A percentile compares a stretch with the other conserved stretches of the same genome.
Evolutionary conservation across 805 yeast species (phyloP).

Genomic region (Metschnikowia reukaufii): DNA sequence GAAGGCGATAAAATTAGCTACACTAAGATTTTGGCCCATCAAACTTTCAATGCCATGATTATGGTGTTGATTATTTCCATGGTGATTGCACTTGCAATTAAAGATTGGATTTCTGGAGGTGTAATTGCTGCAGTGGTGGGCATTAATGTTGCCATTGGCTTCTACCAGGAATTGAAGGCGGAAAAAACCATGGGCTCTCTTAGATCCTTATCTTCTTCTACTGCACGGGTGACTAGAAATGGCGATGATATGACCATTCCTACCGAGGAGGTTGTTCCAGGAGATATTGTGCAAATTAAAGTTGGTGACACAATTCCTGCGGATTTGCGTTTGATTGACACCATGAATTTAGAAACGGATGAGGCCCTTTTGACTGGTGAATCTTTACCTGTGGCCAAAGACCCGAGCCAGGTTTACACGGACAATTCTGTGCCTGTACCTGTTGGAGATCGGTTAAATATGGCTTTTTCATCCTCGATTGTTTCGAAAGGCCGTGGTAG

Average conservation of each 20-base stretch:
- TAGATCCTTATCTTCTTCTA: slow-evolving; percentile 64
- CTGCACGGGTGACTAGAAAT: slow-evolving; percentile 64
- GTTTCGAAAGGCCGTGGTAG: slow-evolving; percentile 75
- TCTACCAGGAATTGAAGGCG: slow-evolving; percentile 69
- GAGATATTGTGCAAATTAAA: slow-evolving; percentile 61
- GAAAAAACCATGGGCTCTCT: slow-evolving; percentile 79
- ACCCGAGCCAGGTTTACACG: slow-evolving; percentile 41
- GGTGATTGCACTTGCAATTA: slow-evolving; percentile 69
- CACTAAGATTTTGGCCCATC: slow-evolving; percentile 58
- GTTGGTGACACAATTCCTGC: slow-evolving; percentile 81
- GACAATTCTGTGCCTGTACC: slow-evolving; percentile 40
- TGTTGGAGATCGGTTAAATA: slow-evolving; percentile 71
- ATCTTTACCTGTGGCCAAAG: slow-evolving; percentile 64
- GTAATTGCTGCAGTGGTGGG: slow-evolving; percentile 68
- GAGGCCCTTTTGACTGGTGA: slow-evolving; percentile 69
- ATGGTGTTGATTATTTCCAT: slow-evolving; percentile 67
- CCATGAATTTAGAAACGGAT: slow-evolving; percentile 68
- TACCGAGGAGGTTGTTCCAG: slow-evolving; percentile 68
- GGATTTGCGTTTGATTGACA: slow-evolving; percentile 59
- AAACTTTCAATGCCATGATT: slow-evolving; percentile 76
- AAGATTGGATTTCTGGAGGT: slow-evolving; percentile 82
- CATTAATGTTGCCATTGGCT: slow-evolving; percentile 66
- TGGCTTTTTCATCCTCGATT: slow-evolving; percentile 68
- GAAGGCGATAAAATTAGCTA: slow-evolving; percentile 57
- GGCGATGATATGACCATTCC: slow-evolving; percentile 57